Evolutionary conservation across 2,329 filamentous ascomycete species (phyloP), one percentile per base, ranked within the genome.

Genomic region (Fusarium denticulatum): DNA sequence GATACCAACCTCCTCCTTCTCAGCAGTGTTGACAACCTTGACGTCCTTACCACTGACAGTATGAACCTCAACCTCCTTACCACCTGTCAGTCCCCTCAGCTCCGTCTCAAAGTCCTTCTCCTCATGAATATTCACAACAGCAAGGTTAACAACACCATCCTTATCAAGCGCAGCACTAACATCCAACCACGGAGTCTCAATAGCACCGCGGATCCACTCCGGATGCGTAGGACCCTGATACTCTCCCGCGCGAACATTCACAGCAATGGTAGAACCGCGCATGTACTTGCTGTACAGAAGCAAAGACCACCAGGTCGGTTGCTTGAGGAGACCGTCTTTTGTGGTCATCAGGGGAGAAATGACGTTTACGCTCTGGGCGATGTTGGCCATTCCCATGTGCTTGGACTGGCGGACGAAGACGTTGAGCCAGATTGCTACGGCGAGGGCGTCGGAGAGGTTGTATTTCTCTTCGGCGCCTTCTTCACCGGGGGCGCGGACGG

Each of bases 361-460:
- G 65, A 95, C 93, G 79, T 95, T 95, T 72, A 95, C 91, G 56
- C 86, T 90, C 81, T 95, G 93, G 4, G 93, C 93, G 64, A 95
- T 92, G 79, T 92, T 94, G 40, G 92, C 92, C 92, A 95, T 95
- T 77, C 91, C 92, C 42, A 95, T 82, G 81, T 92, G 86, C 76
- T 87, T 88, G 75, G 90, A 88, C 82, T 95, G 92, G 3, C 93
- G 89, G 43, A 95, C 83, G 74, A 95, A 94, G 28, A 93, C 91
- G 78, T 95, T 95, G 60, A 95, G 85, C 88, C 91, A 95, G 26
- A 93, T 87, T 6, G 88, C 88, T 1, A 95, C 92, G n/a, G 92
- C 93, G 22, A 95, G 85, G 4, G 92, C 92, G 74, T 95, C 93
- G 0, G 91, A 93, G 13, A 95, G 87, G 0, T 91, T 94, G 83